Evolutionary conservation across 768 basidiomycete species (phyloP), one percentile per base, ranked within the genome.

Genomic region (Calvatia gigantea): DNA sequence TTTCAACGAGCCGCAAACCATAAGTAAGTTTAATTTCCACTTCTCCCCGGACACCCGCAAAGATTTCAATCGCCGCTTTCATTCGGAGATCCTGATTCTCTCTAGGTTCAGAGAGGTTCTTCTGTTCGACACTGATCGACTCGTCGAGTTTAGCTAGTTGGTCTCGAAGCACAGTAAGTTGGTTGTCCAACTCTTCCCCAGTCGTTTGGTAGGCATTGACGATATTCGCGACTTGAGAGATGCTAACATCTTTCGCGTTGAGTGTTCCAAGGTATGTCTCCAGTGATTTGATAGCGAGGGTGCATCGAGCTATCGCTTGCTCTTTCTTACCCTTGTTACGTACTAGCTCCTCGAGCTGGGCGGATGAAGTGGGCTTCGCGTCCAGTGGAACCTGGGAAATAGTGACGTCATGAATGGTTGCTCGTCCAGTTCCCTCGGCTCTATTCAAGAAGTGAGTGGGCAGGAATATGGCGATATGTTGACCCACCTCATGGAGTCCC

Each of bases 401-500:
- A 14, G 71, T 69, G 0, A 79, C 76, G 55, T 78, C 77, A 44
- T 79, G 75, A 42, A 80, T 79, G 0, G 73, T 77, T 4, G 75
- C 77, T 33, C 65, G 60, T 19, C 77, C 75, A 17, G 69, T 61
- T 9, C 77, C 77, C 65, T 79, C 75, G 2, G 77, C 76, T 54
- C 77, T 78, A 51, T 4, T 56, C 21, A 41, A 25, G n/a, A 55
- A 9, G 49, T 48, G 17, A 45, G 29, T 31, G 35, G 41, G n/a
- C 19, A 35, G 8, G 25, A 29, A 35, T 8, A 38, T 41, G 7
- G 12, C 15, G n/a, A n/a, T n/a, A n/a, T n/a, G n/a, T n/a, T n/a
- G 15, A 60, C 67, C 25, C 38, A 76, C 77, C 71, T 70, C 25
- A 78, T 61, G 9, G 75, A 77, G 6, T 75, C 69, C n/a, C 67